phyloP scores from a whole-genome alignment of 2,329 filamentous ascomycete genomes.

The Chalara sp. region DNA sequence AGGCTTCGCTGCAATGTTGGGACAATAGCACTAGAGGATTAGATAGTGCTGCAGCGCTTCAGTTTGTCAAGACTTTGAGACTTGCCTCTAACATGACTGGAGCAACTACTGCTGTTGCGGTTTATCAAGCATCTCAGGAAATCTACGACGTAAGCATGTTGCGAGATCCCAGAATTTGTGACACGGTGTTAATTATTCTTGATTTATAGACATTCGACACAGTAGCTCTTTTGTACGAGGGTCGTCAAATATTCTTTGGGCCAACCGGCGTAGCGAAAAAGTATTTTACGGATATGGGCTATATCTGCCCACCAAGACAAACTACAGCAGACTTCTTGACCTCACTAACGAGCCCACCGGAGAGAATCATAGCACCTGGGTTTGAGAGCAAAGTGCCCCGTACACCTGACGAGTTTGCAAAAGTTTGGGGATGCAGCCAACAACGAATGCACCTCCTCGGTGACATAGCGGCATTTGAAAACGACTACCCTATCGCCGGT shows the following conservation, averaged over 20 bases:
- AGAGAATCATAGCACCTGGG: slow-evolving; percentile 42
- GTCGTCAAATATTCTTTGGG: slow-evolving; percentile 68
- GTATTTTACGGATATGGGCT: slow-evolving; percentile 68
- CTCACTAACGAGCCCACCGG: slow-evolving; percentile 57
- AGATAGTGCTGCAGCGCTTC: slow-evolving; percentile 65
- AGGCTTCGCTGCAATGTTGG: slow-evolving; percentile 59
- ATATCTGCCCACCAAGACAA: slow-evolving; percentile 57
- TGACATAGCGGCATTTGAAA: slow-evolving; percentile 25
- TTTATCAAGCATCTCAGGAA: slow-evolving; percentile 65
- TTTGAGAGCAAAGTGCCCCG: slow-evolving; percentile 57
- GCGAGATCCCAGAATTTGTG: background rate
- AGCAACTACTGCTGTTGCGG: slow-evolving; percentile 57
- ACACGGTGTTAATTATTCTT: too few relatives aligned
- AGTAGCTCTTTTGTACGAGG: slow-evolving; percentile 58
- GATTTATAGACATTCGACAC: slow-evolving; percentile 49
- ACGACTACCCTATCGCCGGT: slow-evolving; percentile 29
- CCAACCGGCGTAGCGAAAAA: slow-evolving; percentile 52
- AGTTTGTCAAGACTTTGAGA: slow-evolving; percentile 63
- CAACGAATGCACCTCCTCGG: slow-evolving; percentile 34
- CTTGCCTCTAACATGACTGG: slow-evolving; percentile 57
- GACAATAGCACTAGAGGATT: slow-evolving; percentile 71
- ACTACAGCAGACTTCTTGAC: slow-evolving; percentile 63
- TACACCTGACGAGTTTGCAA: slow-evolving; percentile 64
- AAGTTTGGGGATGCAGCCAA: slow-evolving; percentile 40
- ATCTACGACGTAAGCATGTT: slow-evolving; percentile 51